phyloP scores from a whole-genome alignment of 2,329 filamentous ascomycete species.

The Acrodontium crateriforme region DNA sequence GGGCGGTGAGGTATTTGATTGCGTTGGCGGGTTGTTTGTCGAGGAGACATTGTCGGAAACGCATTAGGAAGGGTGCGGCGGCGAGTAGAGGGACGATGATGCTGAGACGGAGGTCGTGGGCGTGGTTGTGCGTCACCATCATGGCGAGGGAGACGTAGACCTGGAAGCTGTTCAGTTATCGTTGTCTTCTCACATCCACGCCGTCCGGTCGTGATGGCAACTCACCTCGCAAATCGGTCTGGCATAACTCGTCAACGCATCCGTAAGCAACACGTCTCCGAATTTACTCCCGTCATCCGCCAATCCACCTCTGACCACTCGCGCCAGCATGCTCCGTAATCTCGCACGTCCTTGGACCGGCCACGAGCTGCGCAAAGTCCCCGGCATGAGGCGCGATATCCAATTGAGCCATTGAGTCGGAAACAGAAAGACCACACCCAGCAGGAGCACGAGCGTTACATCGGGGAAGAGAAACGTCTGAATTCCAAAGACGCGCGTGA shows the following conservation, averaged over 20 bases:
- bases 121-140: conserved; percentile 61
- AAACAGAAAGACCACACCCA: conserved; percentile 56
- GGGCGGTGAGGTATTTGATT: conserved; percentile 83
- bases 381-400: too few relatives aligned
- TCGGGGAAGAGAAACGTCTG: too few relatives aligned
- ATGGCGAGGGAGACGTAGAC: conserved; percentile 83
- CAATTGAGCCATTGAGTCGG: conserved; percentile 28
- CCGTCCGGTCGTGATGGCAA: too few relatives aligned
- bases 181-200: too few relatives aligned
- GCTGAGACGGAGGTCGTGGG: conserved; percentile 59
- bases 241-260: conserved; percentile 88
- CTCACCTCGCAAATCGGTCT: conserved; percentile 88
- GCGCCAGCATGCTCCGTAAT: conserved; percentile 60
- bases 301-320: conserved; percentile 72
- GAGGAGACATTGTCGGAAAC: conserved; percentile 79
- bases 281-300: conserved; percentile 91
- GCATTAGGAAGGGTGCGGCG: conserved; percentile 68
- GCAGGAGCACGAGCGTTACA: conserved; percentile 60
- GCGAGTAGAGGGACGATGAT: conserved; percentile 79
- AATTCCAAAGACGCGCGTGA: too few relatives aligned
- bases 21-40: conserved; percentile 83
- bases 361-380: conserved; percentile 3
- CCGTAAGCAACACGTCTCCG: conserved; percentile 82
- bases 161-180: too few relatives aligned
- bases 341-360: conserved; percentile 48